phyloP scores from a whole-genome alignment of 1,284 basidiomycete genomes.

The Lignosus rhinocerotis region DNA sequence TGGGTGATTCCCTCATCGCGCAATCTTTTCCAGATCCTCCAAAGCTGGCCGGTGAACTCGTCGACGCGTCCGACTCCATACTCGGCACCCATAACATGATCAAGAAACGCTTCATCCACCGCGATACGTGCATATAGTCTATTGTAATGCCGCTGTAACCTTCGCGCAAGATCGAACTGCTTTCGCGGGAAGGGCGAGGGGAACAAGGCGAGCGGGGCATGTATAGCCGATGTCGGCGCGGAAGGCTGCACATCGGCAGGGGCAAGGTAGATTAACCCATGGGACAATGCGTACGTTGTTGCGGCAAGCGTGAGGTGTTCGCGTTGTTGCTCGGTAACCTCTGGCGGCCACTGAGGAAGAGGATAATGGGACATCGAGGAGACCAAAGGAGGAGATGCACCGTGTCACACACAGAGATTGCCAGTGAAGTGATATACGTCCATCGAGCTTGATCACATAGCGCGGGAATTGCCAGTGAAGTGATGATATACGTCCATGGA shows the following conservation, averaged over 20 bases:
- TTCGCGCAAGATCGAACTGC: slow-evolving; percentile 69
- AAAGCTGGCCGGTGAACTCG: slow-evolving; percentile 83
- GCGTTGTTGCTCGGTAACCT: slow-evolving; percentile 57
- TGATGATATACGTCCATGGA: no score
- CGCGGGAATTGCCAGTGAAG: not conserved
- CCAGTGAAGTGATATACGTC: no score
- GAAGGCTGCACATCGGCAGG: slow-evolving; percentile 46
- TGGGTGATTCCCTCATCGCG: slow-evolving; percentile 59
- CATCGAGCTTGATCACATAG: not conserved
- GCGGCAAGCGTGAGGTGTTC: slow-evolving; percentile 64
- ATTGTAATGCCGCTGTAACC: slow-evolving; percentile 82
- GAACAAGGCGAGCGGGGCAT: slow-evolving; percentile 87
- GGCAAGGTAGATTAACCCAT: slow-evolving; percentile 85
- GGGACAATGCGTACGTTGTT: slow-evolving; percentile 83
- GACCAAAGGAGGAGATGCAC: not conserved
- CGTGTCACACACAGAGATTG: no score
- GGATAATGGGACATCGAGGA: slow-evolving; percentile 6
- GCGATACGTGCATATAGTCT: slow-evolving; percentile 85
- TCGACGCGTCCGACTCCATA: slow-evolving; percentile 82
- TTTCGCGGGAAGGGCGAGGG: slow-evolving; percentile 84
- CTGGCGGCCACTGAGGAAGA: slow-evolving; percentile 68
- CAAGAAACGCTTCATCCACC: slow-evolving; percentile 78
- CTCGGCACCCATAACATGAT: slow-evolving; percentile 78
- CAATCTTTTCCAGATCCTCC: slow-evolving; percentile 82
- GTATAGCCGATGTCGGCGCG: slow-evolving; percentile 73